These are phyloP conservation scores for Tylopilus vinaceipallidus DNA, from an alignment of 768 basidiomycete species.

Conservation along the genomic window DNA sequence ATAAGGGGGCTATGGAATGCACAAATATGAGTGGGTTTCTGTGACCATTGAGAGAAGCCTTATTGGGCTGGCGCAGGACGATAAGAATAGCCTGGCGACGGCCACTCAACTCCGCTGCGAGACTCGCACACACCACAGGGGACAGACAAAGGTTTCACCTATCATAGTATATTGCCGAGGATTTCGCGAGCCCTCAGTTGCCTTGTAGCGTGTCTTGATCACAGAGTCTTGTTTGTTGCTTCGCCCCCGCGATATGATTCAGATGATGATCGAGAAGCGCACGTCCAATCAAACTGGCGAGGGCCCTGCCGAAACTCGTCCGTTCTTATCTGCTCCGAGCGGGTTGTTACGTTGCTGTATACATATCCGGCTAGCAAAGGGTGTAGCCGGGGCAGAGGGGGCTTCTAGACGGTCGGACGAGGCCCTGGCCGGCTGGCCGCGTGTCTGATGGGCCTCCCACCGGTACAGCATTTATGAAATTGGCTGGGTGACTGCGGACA, in stretches of 20 bases:
- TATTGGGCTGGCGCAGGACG: not conserved
- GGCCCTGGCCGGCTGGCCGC: not conserved
- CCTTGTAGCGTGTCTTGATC: not conserved
- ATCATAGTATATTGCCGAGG: not conserved
- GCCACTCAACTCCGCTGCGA: not conserved
- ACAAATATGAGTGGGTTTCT: not conserved
- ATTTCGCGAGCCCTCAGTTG: not conserved
- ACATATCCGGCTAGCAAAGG: not conserved
- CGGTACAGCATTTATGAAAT: constrained; percentile 7
- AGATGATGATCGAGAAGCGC: not conserved
- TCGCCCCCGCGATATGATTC: not conserved
- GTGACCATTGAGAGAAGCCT: not conserved
- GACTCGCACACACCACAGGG: too few species aligned
- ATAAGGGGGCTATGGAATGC: not conserved
- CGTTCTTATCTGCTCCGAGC: not conserved
- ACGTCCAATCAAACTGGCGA: not conserved
- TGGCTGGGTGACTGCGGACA: not conserved
- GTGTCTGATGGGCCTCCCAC: constrained; percentile 4
- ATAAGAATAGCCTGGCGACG: not conserved
- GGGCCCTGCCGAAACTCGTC: not conserved
- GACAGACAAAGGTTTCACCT: not conserved
- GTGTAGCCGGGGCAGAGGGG: not conserved
- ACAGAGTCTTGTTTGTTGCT: not conserved
- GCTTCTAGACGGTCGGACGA: not conserved
- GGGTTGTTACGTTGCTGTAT: not conserved